Evolutionary conservation across 805 yeast genomes (phyloP), one percentile per base, ranked within the genome.

Genomic region (Candida taoyuanica): DNA sequence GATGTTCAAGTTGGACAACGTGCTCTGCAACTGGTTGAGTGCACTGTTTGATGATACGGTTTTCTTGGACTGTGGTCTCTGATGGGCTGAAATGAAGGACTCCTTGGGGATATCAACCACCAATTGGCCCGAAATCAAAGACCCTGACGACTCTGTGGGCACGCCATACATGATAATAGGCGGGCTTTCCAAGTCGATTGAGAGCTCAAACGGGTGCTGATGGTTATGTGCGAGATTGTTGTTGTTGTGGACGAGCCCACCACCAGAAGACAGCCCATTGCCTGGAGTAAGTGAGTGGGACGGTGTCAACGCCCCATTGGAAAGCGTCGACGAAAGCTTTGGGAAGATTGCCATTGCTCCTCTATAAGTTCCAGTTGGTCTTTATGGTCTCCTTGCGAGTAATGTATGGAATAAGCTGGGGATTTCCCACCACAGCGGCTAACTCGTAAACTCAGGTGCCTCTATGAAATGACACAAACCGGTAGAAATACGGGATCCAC

Each of bases 131-230:
- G 88, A 77, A 24, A 93, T 64, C 17, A 91, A 70, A 5, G 95
- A 83, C 1, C 99, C 98, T 0, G 94, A 71, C 2, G 93, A 78
- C 42, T 85, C 93, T 7, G 63, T 59, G 3, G 89, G 83, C 1
- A 72, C 62, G 0, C 98, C 98, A 55, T 85, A 91, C 39, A 93
- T 64, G 32, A 86, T 76, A 27, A 89, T 71, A 0, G 99, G 98
- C 1, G 98, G 98, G 2, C 94, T 81, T 56, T 93, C 99, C 17
- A 93, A 66, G 27, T 70, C 69, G 24, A 89, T 70, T 1, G 78
- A 56, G 11, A 85, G 60, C 24, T 71, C 66, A 24, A 73, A 59
- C 1, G 74, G 73, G 26, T 59, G 62, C 5, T 43, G 43, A 5
- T 44, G 48, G n/a, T 47, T 41, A 31, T 49, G 45, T 23, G 42